Evolutionary conservation across 2,329 filamentous ascomycete species (phyloP).

Genomic region (Sclerotinia sclerotiorum): DNA sequence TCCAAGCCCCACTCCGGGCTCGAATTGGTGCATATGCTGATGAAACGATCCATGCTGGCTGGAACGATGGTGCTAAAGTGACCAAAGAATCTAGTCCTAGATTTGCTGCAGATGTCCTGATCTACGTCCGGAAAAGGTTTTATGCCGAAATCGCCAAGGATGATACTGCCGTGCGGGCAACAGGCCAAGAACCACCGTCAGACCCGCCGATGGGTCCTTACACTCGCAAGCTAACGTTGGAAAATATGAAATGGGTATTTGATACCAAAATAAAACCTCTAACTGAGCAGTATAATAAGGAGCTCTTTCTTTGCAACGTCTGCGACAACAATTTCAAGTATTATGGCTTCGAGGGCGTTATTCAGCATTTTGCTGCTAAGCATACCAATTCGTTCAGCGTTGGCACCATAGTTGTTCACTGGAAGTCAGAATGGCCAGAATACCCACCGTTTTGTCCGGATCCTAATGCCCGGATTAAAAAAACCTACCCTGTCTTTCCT

Average conservation of each 20-base stretch:
- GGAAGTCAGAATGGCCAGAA: constrained; percentile 79
- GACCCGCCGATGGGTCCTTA: constrained; percentile 56
- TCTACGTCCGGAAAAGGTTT: constrained; percentile 66
- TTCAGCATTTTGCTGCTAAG: constrained; percentile 82
- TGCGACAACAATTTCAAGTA: constrained; percentile 65
- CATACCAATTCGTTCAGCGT: constrained; percentile 69
- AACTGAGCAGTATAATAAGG: constrained; percentile 65
- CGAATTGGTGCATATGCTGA: constrained; percentile 67
- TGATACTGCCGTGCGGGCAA: constrained; percentile 48
- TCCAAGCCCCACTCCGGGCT: constrained; percentile 65
- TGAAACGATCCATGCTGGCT: constrained; percentile 64
- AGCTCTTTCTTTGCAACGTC: constrained; percentile 73
- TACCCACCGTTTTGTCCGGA: constrained; percentile 69
- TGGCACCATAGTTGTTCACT: constrained; percentile 72
- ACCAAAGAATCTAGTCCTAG: constrained; percentile 62
- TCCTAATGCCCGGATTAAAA: constrained; percentile 46
- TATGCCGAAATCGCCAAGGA: constrained; percentile 60
- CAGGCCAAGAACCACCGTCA: constrained; percentile 46
- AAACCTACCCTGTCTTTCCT: constrained; percentile 37
- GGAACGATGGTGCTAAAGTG: constrained; percentile 63
- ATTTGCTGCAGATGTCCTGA: constrained; percentile 71
- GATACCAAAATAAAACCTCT: constrained; percentile 72
- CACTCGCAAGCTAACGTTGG: constrained; percentile 66
- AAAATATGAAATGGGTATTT: constrained; percentile 86
- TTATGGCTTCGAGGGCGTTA: constrained; percentile 74